Evolutionary conservation across 768 basidiomycete genomes (phyloP).

Genomic region (Boletus sp.): DNA sequence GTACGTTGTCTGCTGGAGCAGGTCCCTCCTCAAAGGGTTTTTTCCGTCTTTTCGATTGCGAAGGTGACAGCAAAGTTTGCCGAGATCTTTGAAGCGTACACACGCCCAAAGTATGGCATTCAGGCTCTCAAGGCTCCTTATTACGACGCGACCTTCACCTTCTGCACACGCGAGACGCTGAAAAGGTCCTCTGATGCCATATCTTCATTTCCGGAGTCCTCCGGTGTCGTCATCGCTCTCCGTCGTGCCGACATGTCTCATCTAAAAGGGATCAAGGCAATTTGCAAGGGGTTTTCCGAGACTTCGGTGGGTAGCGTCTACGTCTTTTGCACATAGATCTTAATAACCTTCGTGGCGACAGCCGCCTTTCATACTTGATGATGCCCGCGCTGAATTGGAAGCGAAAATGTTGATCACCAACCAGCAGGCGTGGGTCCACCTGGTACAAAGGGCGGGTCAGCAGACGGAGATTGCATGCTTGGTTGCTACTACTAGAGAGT

Average conservation of each 20-base stretch:
- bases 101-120: background rate
- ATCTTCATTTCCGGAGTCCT: background rate
- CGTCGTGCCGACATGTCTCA: slow-evolving; percentile 36
- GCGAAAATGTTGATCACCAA: slow-evolving; percentile 48
- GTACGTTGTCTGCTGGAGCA: slow-evolving; percentile 13
- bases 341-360: slow-evolving; percentile 17
- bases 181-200: background rate
- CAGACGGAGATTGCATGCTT: slow-evolving; percentile 55
- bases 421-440: slow-evolving; percentile 59
- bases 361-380: slow-evolving; percentile 55
- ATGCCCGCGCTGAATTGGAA: slow-evolving; percentile 46
- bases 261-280: slow-evolving; percentile 33
- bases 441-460: slow-evolving; percentile 29
- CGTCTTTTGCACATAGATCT: slow-evolving; percentile 43
- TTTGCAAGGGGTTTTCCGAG: slow-evolving; percentile 57
- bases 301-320: slow-evolving; percentile 60
- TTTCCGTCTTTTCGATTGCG: slow-evolving; percentile 64
- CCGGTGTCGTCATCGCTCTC: slow-evolving; percentile 26
- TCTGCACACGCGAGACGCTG: slow-evolving; percentile 48
- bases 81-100: slow-evolving; percentile 42
- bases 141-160: slow-evolving; percentile 60
- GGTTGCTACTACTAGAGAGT: slow-evolving; percentile 67
- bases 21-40: slow-evolving; percentile 9
- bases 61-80: slow-evolving; percentile 46
- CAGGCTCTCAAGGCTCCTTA: slow-evolving; percentile 44